These are phyloP conservation scores for Tarenaya hassleriana DNA, from an alignment of 345 rosid species.

Conservation along the genomic window DNA sequence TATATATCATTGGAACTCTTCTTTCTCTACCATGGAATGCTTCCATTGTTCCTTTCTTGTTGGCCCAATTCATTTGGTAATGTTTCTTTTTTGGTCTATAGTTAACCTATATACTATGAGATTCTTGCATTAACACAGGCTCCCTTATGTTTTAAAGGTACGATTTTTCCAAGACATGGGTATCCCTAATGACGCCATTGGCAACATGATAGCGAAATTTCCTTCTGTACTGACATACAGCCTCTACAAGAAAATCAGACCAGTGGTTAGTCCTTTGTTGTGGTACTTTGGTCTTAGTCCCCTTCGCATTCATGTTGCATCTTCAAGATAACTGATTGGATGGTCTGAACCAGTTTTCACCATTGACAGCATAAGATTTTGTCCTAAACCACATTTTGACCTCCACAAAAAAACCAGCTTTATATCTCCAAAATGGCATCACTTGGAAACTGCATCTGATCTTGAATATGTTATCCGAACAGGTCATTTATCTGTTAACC, in stretches of 20 bases:
- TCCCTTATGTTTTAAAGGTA: conserved; percentile 42
- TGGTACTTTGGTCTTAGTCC: background rate
- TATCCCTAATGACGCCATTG: conserved; percentile 67
- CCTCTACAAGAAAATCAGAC: conserved; percentile 82
- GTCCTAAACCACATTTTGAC: no score
- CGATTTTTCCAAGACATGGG: conserved; percentile 77
- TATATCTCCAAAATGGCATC: no score
- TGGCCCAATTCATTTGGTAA: no score
- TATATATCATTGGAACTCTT: conserved; percentile 18
- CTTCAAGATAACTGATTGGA: background rate
- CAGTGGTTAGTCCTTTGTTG: conserved; percentile 59
- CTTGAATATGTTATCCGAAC: conserved; percentile 11
- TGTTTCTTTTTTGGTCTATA: no score
- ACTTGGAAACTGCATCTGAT: background rate
- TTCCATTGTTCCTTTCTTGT: no score
- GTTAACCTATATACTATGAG: background rate
- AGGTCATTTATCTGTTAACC: conserved; percentile 80
- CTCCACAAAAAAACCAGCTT: no score
- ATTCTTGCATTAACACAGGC: conserved; percentile 17
- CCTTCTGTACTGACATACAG: conserved; percentile 71
- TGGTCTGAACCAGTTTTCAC: no score
- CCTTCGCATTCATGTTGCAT: no score
- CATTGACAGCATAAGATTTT: no score
- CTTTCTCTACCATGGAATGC: no score
- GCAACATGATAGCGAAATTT: conserved; percentile 87